Conservation (phyloP, 75 land plant species). For the Selaginella tamariscina region DNA sequence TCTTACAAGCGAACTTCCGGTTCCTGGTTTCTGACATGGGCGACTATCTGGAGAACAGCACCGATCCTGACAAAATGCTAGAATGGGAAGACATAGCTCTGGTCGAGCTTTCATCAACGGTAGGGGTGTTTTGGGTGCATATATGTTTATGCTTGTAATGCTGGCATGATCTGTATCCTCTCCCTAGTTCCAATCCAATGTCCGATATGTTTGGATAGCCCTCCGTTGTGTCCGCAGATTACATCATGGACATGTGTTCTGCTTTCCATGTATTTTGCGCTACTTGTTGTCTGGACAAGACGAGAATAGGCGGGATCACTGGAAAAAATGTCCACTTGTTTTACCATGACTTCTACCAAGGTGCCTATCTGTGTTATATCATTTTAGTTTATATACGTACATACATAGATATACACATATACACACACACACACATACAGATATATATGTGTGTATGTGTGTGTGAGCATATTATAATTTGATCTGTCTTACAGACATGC, state of each 20-base stretch:
- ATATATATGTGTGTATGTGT: no score
- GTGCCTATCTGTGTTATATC: no score
- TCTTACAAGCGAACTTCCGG: slow-evolving; percentile 88
- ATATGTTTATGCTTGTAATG: no score
- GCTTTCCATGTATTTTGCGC: slow-evolving; percentile 78
- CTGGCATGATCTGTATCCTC: no score
- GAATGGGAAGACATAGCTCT: slow-evolving; percentile 89
- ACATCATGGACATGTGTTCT: slow-evolving; percentile 93
- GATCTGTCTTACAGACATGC: no score
- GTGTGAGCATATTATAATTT: no score
- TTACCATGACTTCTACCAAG: slow-evolving; percentile 65
- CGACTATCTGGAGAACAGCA: slow-evolving; percentile 34
- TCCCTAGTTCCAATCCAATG: slow-evolving; percentile 82
- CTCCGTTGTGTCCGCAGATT: slow-evolving; percentile 80
- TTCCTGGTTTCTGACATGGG: slow-evolving; percentile 78
- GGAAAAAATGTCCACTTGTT: slow-evolving; percentile 90
- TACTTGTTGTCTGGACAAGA: slow-evolving; percentile 54
- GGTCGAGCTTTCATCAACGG: slow-evolving; percentile 52
- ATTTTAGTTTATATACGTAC: no score
- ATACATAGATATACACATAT: no score
- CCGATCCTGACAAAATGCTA: slow-evolving; percentile 94
- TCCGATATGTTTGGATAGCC: slow-evolving; percentile 88
- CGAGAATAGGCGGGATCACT: slow-evolving; percentile 46
- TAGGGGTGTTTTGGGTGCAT: no score
- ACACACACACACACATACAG: no score